Percentiles rank a stretch among this genome's conserved stretches.
Evolutionary conservation across 352 stramenopile species (phyloP).

Genomic region (Paralagenidium karlingii): DNA sequence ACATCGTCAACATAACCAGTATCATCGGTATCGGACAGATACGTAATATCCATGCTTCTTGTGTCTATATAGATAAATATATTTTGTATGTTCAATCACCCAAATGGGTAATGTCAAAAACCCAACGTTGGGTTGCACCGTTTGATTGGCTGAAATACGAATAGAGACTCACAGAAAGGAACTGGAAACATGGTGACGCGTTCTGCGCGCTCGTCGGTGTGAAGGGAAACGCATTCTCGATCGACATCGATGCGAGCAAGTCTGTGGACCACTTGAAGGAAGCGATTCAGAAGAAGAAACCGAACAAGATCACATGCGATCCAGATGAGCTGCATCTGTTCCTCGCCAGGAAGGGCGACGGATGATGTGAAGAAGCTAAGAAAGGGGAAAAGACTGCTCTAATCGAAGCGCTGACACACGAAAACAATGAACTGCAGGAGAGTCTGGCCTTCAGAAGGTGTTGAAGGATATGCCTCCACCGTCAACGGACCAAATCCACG

Average conservation of each 20-base stretch:
- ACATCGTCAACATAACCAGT: too few relatives aligned
- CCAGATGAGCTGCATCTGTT: conserved; percentile 3
- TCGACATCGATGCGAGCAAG: conserved; percentile 2
- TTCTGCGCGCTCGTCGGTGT: conserved; percentile 4
- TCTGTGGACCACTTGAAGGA: conserved; percentile 5
- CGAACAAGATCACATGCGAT: not conserved
- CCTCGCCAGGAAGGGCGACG: conserved; percentile 5
- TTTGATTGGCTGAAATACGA: too few relatives aligned
- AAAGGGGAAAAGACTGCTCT: conserved; percentile 4
- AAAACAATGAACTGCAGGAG: conserved; percentile 4
- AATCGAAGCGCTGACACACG: conserved; percentile 4
- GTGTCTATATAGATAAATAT: too few relatives aligned
- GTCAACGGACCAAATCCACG: conserved; percentile 1
- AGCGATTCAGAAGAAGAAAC: conserved; percentile 2
- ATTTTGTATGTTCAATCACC: too few relatives aligned
- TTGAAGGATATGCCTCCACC: not conserved
- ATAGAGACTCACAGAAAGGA: too few relatives aligned
- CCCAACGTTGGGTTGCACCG: too few relatives aligned
- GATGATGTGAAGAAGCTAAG: conserved; percentile 7
- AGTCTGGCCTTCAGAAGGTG: conserved; percentile 3
- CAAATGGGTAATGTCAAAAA: too few relatives aligned
- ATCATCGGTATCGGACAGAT: too few relatives aligned
- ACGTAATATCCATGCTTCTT: too few relatives aligned
- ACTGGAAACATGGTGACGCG: too few relatives aligned
- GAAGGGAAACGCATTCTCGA: conserved; percentile 4